Conservation (phyloP, 768 basidiomycete genomes). For the Termitomyces sp. region DNA sequence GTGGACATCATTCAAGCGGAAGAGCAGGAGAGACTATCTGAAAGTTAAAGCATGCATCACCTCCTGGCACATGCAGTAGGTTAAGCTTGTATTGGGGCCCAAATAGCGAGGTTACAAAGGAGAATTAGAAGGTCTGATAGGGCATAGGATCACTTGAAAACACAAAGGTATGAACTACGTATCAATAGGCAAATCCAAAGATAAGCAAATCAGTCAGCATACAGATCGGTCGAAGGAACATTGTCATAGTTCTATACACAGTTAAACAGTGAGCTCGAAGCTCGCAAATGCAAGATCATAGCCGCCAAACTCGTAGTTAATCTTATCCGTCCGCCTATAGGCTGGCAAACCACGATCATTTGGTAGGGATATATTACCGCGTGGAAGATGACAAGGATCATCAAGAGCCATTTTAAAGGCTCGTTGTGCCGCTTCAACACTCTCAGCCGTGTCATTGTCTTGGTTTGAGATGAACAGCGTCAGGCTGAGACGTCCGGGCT, state of each 20-base stretch:
- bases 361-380: background rate
- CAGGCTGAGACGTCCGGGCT: constrained; percentile 78
- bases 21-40: too few species aligned
- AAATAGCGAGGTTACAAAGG: too few species aligned
- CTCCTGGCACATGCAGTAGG: too few species aligned
- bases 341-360: constrained; percentile 14
- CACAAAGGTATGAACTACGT: background rate
- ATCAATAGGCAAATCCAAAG: background rate
- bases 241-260: constrained; percentile 2
- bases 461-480: constrained; percentile 86
- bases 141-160: background rate
- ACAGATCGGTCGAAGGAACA: background rate
- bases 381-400: constrained; percentile 11
- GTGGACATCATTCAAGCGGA: too few species aligned
- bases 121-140: too few species aligned
- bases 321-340: constrained; percentile 90
- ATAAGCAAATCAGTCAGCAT: background rate
- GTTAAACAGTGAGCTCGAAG: constrained; percentile 46
- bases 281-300: constrained; percentile 89
- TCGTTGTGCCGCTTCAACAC: constrained; percentile 68
- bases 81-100: too few species aligned
- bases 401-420: constrained; percentile 67
- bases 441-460: constrained; percentile 44
- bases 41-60: too few species aligned
- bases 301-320: constrained; percentile 95